Percentiles rank a stretch among this genome's conserved stretches.
Conservation (phyloP, 495 filamentous ascomycete species). For the Penicillium pancosmium region DNA sequence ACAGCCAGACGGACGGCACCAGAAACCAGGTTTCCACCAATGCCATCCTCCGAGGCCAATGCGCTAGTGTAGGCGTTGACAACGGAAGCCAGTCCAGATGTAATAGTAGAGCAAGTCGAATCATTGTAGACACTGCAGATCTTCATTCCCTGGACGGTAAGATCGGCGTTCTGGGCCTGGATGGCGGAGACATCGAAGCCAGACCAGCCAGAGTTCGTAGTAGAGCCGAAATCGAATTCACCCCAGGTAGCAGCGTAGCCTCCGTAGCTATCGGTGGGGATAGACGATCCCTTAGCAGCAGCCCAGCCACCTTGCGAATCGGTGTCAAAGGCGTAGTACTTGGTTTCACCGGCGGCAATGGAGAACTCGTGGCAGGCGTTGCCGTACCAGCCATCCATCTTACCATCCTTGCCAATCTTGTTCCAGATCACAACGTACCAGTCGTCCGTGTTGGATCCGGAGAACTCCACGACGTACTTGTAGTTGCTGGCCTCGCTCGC, state of each 20-base stretch:
- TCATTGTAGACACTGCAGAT: conserved; percentile 29
- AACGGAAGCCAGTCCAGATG: conserved; percentile 25
- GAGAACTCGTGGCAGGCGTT: conserved; percentile 43
- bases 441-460: conserved; percentile 36
- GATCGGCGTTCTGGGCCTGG: conserved; percentile 35
- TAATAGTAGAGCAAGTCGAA: conserved; percentile 37
- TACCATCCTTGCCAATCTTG: conserved; percentile 48
- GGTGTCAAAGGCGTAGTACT: conserved; percentile 49
- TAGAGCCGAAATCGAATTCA: conserved; percentile 44
- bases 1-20: conserved; percentile 35
- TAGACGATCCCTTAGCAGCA: conserved; percentile 32
- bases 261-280: conserved; percentile 35
- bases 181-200: conserved; percentile 48
- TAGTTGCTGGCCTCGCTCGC: conserved; percentile 35
- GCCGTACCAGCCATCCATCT: conserved; percentile 44
- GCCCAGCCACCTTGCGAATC: conserved; percentile 47
- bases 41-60: conserved; percentile 36
- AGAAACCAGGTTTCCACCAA: conserved; percentile 40
- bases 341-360: conserved; percentile 43
- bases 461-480: conserved; percentile 51
- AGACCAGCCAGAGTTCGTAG: conserved; percentile 41
- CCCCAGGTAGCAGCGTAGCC: conserved; percentile 47
- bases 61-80: conserved; percentile 39
- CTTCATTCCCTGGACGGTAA: conserved; percentile 39
- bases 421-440: conserved; percentile 55